Conservation (phyloP, 257 asterid species). For the Solanum sparsipilum region DNA sequence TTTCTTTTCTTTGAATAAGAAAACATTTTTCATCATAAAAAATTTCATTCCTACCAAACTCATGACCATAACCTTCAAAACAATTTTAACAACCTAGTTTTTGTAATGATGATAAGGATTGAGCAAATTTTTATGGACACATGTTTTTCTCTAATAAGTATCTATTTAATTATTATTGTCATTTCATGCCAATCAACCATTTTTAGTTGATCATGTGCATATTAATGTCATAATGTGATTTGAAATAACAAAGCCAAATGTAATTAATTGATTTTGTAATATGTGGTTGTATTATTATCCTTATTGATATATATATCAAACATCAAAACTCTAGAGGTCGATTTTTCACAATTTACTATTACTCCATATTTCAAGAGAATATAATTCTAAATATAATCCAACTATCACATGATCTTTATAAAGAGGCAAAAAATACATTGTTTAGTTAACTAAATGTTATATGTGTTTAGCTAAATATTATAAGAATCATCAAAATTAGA, state of each 20-base stretch:
- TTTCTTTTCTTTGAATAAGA: too few species aligned
- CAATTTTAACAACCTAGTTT: background rate
- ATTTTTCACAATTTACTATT: background rate
- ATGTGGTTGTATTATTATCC: background rate
- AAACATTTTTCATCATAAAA: too few species aligned
- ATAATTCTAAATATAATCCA: background rate
- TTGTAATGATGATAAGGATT: background rate
- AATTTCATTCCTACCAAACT: background rate
- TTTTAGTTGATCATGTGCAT: background rate
- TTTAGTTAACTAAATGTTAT: background rate
- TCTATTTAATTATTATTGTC: background rate
- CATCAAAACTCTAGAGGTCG: background rate
- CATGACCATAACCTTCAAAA: background rate
- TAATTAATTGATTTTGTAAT: background rate
- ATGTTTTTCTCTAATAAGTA: background rate
- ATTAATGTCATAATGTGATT: background rate
- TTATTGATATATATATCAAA: background rate
- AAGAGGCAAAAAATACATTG: background rate
- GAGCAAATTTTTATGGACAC: background rate
- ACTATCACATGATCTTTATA: background rate
- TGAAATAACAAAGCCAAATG: background rate
- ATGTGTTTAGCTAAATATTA: too few species aligned
- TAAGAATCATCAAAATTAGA: too few species aligned
- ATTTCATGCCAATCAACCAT: background rate
- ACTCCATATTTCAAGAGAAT: background rate